Evolutionary conservation across 2,329 filamentous ascomycete genomes (phyloP).

Genomic region (Cordyceps militaris): DNA sequence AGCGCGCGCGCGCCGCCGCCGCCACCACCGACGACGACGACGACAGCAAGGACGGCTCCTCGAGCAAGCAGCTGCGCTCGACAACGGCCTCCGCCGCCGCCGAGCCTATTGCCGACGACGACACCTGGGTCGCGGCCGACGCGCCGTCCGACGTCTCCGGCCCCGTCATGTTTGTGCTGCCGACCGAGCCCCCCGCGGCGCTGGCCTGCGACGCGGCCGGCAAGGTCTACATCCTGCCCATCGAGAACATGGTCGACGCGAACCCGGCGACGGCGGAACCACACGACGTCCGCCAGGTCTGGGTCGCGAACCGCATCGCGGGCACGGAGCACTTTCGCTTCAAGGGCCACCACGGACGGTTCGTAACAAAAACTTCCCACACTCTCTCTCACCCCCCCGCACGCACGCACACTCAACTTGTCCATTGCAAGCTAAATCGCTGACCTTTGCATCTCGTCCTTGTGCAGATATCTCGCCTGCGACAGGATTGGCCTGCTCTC

Average conservation of each 20-base stretch:
- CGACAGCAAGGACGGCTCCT: slow-evolving; percentile 34
- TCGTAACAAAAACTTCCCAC: slow-evolving; percentile 11
- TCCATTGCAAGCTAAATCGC: too few relatives aligned
- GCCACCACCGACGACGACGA: slow-evolving; percentile 33
- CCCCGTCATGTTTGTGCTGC: slow-evolving; percentile 75
- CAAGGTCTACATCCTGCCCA: slow-evolving; percentile 70
- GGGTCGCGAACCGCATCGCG: slow-evolving; percentile 77
- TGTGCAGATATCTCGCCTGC: slow-evolving; percentile 68
- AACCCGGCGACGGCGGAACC: slow-evolving; percentile 83
- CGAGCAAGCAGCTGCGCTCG: slow-evolving; percentile 18
- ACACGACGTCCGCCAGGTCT: slow-evolving; percentile 92
- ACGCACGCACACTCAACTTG: too few relatives aligned
- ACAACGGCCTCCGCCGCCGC: slow-evolving; percentile 19
- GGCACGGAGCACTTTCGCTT: slow-evolving; percentile 79
- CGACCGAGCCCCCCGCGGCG: slow-evolving; percentile 64
- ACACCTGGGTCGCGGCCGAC: slow-evolving; percentile 89
- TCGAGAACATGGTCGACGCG: slow-evolving; percentile 84
- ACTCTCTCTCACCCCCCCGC: too few relatives aligned
- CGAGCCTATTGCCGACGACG: slow-evolving; percentile 49
- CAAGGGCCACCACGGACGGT: slow-evolving; percentile 86
- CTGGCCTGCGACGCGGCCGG: slow-evolving; percentile 82
- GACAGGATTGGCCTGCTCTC: slow-evolving; percentile 75
- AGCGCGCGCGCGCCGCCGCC: slow-evolving; percentile 58
- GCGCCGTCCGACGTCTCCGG: slow-evolving; percentile 66
- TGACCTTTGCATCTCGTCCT: not conserved